Percentiles rank a stretch among this genome's conserved stretches.
Evolutionary conservation across 106 monocot genomes (phyloP).

Genomic region (Allium sativum): DNA sequence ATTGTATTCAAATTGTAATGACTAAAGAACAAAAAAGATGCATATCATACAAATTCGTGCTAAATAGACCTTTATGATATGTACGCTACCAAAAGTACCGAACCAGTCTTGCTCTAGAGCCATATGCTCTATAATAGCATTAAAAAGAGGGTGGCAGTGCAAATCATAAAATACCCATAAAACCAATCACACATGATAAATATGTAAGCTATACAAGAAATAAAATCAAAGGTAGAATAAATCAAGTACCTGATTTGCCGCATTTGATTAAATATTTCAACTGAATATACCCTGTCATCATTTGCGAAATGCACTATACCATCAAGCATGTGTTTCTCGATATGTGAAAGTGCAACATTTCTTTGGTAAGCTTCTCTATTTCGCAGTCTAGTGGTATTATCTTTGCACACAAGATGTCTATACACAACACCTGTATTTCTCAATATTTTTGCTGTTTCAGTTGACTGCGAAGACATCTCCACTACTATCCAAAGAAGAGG

Average conservation of each 20-base stretch:
- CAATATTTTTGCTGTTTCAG: conserved; percentile 50
- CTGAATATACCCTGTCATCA: conserved; percentile 52
- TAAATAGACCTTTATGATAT: no score
- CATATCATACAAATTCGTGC: no score
- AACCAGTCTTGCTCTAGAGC: no score
- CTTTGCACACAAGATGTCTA: conserved; percentile 59
- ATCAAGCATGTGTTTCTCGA: conserved; percentile 72
- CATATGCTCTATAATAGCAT: no score
- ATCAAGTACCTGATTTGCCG: conserved; percentile 46
- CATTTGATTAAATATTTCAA: conserved; percentile 57
- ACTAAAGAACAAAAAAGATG: no score
- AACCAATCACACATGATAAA: no score
- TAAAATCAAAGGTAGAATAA: conserved; percentile 5
- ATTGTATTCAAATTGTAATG: no score
- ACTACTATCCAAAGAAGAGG: conserved; percentile 80
- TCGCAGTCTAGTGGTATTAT: conserved; percentile 32
- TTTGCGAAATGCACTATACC: conserved; percentile 75
- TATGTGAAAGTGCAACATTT: conserved; percentile 70
- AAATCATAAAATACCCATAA: no score
- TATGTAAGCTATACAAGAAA: no score
- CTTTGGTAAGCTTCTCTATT: conserved; percentile 33
- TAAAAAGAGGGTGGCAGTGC: no score
- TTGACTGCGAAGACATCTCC: conserved; percentile 47
- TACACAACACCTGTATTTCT: conserved; percentile 59
- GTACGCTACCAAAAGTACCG: no score